phyloP scores from a whole-genome alignment of 768 basidiomycete species.

The Russula abietina region DNA sequence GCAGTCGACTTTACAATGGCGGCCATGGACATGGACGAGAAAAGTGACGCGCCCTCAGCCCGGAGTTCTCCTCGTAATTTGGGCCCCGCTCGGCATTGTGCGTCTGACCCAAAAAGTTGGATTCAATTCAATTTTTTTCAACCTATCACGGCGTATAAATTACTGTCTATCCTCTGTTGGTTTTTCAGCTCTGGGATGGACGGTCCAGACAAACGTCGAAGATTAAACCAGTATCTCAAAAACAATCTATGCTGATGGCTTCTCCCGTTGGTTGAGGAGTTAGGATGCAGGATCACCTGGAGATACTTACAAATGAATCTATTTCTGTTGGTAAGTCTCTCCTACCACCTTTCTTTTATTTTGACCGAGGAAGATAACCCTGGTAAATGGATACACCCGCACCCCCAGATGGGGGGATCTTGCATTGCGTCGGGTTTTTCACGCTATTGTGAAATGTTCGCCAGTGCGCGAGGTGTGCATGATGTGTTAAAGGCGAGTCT shows the following conservation, averaged over 20 bases:
- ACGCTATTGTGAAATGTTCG: slow-evolving; percentile 22
- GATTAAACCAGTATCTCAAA: slow-evolving; percentile 64
- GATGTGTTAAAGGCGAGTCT: slow-evolving; percentile 88
- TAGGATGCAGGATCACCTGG: slow-evolving; percentile 93
- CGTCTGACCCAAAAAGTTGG: background rate
- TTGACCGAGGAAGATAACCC: slow-evolving; percentile 69
- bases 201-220: slow-evolving; percentile 90
- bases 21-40: slow-evolving; percentile 15
- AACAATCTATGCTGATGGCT: slow-evolving; percentile 91
- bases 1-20: slow-evolving; percentile 14
- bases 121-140: slow-evolving; percentile 10
- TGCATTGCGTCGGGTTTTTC: slow-evolving; percentile 22
- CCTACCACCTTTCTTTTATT: slow-evolving; percentile 7
- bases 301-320: slow-evolving; percentile 55
- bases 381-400: slow-evolving; percentile 86
- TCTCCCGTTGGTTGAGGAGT: slow-evolving; percentile 85
- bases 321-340: slow-evolving; percentile 4
- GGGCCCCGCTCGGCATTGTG: slow-evolving; percentile 12
- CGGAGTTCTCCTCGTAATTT: slow-evolving; percentile 9
- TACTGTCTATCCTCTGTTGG: slow-evolving; percentile 59
- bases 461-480: slow-evolving; percentile 54
- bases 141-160: slow-evolving; percentile 66
- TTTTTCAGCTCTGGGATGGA: slow-evolving; percentile 47
- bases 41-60: background rate
- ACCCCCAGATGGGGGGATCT: slow-evolving; percentile 31